A percentile compares a stretch with the other conserved stretches of the same genome.
Conservation (phyloP, 768 basidiomycete genomes). For the Pleurotus djamor region DNA sequence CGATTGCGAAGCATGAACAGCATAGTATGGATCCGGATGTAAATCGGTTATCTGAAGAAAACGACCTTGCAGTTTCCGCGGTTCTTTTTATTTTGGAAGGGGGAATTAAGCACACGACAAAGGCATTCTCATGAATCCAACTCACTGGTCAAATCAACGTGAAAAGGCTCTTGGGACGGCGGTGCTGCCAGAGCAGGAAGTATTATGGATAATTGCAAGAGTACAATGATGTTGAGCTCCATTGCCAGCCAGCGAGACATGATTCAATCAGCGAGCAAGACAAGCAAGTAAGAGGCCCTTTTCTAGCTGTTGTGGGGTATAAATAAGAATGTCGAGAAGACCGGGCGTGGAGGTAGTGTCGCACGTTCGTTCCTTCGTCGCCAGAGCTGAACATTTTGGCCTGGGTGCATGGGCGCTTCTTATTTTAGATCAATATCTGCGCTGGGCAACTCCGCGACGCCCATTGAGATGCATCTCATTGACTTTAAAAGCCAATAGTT, state of each 20-base stretch:
- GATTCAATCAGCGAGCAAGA: not conserved
- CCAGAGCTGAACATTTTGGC: slow-evolving; percentile 4
- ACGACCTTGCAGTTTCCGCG: slow-evolving; percentile 60
- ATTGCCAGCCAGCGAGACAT: slow-evolving; percentile 3
- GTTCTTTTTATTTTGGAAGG: slow-evolving; percentile 24
- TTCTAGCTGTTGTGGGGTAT: not conserved
- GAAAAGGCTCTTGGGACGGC: slow-evolving; percentile 38
- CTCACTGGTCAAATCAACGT: slow-evolving; percentile 28
- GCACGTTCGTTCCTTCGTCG: slow-evolving; percentile 4
- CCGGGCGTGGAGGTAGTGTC: slow-evolving; percentile 3
- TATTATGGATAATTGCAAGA: slow-evolving; percentile 14
- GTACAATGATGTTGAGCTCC: slow-evolving; percentile 6
- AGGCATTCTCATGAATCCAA: not conserved
- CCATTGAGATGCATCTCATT: not conserved
- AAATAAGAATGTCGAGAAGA: not conserved
- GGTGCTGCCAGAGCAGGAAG: slow-evolving; percentile 30
- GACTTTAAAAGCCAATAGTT: not conserved
- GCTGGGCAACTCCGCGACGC: not conserved
- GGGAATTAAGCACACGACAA: slow-evolving; percentile 5
- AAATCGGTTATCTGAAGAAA: slow-evolving; percentile 85
- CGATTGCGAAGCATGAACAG: slow-evolving; percentile 43
- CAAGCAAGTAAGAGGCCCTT: not conserved
- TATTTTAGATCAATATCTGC: not conserved
- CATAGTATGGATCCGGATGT: slow-evolving; percentile 61
- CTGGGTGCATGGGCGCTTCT: not conserved